A percentile compares a stretch with the other conserved stretches of the same genome.
Evolutionary conservation across 345 rosid species (phyloP).

Genomic region (Euphorbia lathyris): DNA sequence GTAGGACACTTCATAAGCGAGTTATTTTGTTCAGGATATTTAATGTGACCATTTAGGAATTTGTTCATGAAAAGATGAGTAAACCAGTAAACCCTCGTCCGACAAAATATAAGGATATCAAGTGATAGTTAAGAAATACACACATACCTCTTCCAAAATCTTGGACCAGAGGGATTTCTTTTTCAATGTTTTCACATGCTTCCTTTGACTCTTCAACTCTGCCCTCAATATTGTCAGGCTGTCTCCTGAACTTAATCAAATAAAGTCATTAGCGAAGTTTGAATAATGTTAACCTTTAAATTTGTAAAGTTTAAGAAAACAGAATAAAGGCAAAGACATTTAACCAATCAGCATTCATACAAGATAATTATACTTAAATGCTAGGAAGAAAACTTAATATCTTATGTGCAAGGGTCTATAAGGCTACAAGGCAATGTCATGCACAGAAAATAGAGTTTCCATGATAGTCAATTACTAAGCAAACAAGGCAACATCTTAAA

Average conservation of each 20-base stretch:
- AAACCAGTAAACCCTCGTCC: neutral
- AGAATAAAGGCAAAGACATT: neutral
- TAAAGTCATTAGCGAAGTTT: neutral
- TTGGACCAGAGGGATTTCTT: slow-evolving; percentile 95
- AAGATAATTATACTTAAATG: neutral
- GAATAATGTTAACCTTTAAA: neutral
- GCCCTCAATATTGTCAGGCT: slow-evolving; percentile 82
- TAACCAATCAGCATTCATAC: neutral
- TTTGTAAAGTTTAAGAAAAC: neutral
- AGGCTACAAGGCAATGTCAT: neutral
- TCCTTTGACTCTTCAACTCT: slow-evolving; percentile 84
- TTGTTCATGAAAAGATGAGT: neutral
- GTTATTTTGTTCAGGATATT: neutral
- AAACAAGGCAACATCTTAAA: neutral
- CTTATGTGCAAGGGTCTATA: neutral
- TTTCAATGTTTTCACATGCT: slow-evolving; percentile 83
- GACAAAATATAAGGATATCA: neutral
- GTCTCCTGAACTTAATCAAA: slow-evolving; percentile 55
- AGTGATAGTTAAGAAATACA: slow-evolving; percentile 2
- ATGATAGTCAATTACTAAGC: neutral
- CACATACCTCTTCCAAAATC: slow-evolving; percentile 89
- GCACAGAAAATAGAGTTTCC: neutral
- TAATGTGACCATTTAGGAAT: neutral
- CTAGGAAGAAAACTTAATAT: neutral
- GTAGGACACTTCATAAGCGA: neutral